Conservation (phyloP, 441 rosid genomes). For the Adansonia madagascariensis region DNA sequence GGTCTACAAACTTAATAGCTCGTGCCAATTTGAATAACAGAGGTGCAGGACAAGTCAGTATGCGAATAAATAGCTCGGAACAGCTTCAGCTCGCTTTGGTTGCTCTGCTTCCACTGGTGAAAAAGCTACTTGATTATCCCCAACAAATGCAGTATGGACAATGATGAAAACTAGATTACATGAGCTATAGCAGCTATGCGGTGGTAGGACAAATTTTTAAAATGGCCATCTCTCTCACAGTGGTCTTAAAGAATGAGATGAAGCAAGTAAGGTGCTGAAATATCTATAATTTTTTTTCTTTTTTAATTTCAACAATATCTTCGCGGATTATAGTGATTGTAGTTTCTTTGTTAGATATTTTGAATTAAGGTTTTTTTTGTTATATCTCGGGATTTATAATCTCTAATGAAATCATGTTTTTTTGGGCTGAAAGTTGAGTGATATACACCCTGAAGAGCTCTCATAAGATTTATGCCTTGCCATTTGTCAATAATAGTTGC, state of each 20-base stretch:
- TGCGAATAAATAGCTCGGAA: conserved; percentile 83
- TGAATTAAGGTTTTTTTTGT: background rate
- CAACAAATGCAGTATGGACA: conserved; percentile 71
- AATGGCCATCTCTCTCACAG: too few relatives aligned
- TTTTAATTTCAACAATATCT: background rate
- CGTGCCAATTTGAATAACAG: conserved; percentile 86
- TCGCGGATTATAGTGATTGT: conserved; percentile 2
- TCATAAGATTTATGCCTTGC: too few relatives aligned
- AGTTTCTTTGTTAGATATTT: conserved; percentile 3
- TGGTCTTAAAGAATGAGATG: background rate
- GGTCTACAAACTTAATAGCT: conserved; percentile 67
- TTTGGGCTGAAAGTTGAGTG: too few relatives aligned
- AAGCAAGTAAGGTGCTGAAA: conserved; percentile 14
- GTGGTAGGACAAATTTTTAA: conserved; percentile 27
- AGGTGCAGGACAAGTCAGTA: conserved; percentile 86
- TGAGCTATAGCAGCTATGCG: conserved; percentile 36
- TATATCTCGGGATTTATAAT: too few relatives aligned
- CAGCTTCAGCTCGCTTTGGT: conserved; percentile 84
- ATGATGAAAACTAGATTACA: conserved; percentile 51
- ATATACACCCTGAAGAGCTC: too few relatives aligned
- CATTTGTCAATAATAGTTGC: too few relatives aligned
- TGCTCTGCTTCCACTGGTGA: conserved; percentile 63
- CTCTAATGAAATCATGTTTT: too few relatives aligned
- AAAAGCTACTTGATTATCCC: conserved; percentile 59
- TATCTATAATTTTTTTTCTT: background rate